phyloP scores from a whole-genome alignment of 495 filamentous ascomycete species.

The Xylaria intraflava region DNA sequence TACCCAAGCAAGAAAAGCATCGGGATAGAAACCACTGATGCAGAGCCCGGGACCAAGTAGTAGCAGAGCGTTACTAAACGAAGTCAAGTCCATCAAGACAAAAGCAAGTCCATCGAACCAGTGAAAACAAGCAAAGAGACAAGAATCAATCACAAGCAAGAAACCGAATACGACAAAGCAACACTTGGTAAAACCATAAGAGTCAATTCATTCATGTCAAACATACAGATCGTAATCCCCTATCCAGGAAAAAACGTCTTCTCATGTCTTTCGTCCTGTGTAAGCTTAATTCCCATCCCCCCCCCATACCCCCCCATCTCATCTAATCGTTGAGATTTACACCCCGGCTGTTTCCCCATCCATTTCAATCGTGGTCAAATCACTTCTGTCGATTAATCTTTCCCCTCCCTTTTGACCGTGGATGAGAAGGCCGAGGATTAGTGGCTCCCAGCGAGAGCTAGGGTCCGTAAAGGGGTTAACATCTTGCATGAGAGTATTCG shows the following conservation, averaged over 20 bases:
- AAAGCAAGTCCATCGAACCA: too few species aligned
- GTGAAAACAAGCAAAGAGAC: too few species aligned
- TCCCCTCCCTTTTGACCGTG: neutral
- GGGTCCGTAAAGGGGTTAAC: neutral
- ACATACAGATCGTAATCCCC: conserved; percentile 8
- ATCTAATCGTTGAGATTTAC: neutral
- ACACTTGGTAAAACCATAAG: conserved; percentile 7
- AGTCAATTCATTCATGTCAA: conserved; percentile 6
- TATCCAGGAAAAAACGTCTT: neutral
- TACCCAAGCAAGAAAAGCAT: too few species aligned
- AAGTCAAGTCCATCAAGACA: too few species aligned
- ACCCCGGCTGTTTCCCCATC: neutral
- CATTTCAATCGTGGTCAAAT: neutral
- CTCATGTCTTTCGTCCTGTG: neutral
- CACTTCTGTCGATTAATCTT: neutral
- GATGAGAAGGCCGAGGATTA: neutral
- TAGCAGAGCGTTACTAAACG: too few species aligned
- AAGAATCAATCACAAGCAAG: too few species aligned
- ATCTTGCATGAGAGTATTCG: neutral
- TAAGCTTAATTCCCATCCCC: too few species aligned
- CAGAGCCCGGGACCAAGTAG: too few species aligned
- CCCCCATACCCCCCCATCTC: too few species aligned
- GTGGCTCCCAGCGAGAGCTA: neutral
- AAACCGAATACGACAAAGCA: too few species aligned
- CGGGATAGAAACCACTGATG: too few species aligned